Evolutionary conservation across 2,329 filamentous ascomycete species (phyloP).

Genomic region (Aspergillus sp.): DNA sequence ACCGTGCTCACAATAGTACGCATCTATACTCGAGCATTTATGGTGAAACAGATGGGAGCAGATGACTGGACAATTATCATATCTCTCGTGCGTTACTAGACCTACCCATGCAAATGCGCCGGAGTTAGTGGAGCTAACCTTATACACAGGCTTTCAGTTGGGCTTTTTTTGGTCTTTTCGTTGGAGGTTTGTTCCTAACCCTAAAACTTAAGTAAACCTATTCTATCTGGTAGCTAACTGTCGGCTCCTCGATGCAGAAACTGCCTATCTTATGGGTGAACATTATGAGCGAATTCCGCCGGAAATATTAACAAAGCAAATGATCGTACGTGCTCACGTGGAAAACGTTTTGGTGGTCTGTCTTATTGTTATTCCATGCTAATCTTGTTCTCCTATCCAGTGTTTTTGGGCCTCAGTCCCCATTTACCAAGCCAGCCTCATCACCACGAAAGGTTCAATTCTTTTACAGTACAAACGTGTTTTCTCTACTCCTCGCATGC

Average conservation of each 20-base stretch:
- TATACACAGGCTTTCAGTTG: constrained; percentile 27
- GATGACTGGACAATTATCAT: constrained; percentile 41
- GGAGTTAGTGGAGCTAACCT: background rate
- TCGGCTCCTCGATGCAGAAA: constrained; percentile 19
- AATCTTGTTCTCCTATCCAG: constrained; percentile 10
- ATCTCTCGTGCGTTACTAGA: constrained; percentile 28
- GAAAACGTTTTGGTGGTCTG: background rate
- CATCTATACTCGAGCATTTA: constrained; percentile 38
- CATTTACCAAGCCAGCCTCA: constrained; percentile 35
- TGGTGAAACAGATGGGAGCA: constrained; percentile 35
- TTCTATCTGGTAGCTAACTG: background rate
- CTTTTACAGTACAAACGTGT: constrained; percentile 38
- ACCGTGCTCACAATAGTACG: constrained; percentile 37
- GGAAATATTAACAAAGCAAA: constrained; percentile 21
- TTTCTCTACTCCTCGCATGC: constrained; percentile 33
- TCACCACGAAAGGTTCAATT: constrained; percentile 37
- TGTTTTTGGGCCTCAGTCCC: constrained; percentile 35
- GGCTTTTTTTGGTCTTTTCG: constrained; percentile 30
- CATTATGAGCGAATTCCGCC: constrained; percentile 22
- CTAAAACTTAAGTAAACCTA: background rate
- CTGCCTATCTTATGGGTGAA: constrained; percentile 31
- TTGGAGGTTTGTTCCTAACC: constrained; percentile 26
- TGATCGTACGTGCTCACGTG: constrained; percentile 23
- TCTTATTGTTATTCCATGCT: background rate
- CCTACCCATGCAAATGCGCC: background rate